Evolutionary conservation across 192 early-diverging fungal genomes (phyloP).

Genomic region (Endogone sp.): DNA sequence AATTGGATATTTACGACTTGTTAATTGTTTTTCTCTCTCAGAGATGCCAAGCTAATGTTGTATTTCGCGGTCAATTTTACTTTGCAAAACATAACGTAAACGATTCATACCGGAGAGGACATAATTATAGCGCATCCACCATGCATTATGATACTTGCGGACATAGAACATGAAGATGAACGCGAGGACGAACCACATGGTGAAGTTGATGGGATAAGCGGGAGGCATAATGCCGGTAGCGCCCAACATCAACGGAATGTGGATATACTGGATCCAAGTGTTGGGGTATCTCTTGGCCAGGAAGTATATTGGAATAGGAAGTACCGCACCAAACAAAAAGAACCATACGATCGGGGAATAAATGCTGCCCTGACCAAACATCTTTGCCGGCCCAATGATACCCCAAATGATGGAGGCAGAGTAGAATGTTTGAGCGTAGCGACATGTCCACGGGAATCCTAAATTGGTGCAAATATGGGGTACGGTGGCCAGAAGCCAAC

Average conservation of each 20-base stretch:
- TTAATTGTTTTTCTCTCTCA: too few species aligned
- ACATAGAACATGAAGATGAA: slow-evolving; percentile 52
- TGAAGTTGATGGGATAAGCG: slow-evolving; percentile 42
- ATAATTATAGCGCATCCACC: slow-evolving; percentile 70
- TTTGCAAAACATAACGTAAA: neutral
- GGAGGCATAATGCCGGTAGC: slow-evolving; percentile 53
- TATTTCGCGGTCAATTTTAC: too few species aligned
- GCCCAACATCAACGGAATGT: slow-evolving; percentile 53
- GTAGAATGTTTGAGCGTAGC: slow-evolving; percentile 53
- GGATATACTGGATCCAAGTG: slow-evolving; percentile 42
- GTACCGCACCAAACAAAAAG: slow-evolving; percentile 48
- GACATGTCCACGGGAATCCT: slow-evolving; percentile 44
- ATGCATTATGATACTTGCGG: slow-evolving; percentile 43
- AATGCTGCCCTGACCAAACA: slow-evolving; percentile 47
- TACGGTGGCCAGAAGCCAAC: slow-evolving; percentile 39
- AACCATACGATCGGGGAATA: slow-evolving; percentile 38
- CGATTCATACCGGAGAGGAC: slow-evolving; percentile 34
- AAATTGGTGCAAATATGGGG: slow-evolving; percentile 33
- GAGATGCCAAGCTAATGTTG: too few species aligned
- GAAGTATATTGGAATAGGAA: slow-evolving; percentile 56
- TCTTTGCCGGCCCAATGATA: slow-evolving; percentile 62
- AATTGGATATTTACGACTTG: too few species aligned
- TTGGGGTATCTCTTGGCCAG: slow-evolving; percentile 47
- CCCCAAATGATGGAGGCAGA: slow-evolving; percentile 73
- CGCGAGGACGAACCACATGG: slow-evolving; percentile 38